A percentile compares a stretch with the other conserved stretches of the same genome.
Conservation (phyloP, 805 yeast species). For the Kodamaea nitidulidarum region DNA sequence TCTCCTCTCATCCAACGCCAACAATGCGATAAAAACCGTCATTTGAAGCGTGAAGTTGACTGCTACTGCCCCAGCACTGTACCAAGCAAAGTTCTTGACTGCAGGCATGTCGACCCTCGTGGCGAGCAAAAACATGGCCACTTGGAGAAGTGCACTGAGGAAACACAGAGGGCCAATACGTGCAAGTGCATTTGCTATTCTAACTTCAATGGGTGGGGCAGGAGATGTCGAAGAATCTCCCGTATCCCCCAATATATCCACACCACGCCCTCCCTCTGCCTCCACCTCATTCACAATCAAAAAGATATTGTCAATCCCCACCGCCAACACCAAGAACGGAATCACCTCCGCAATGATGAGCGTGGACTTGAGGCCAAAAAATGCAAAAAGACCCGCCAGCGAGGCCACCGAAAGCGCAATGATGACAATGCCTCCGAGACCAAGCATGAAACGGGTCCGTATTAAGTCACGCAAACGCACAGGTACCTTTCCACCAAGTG, state of each 20-base stretch:
- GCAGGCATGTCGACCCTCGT: conserved; percentile 92
- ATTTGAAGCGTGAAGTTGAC: conserved; percentile 74
- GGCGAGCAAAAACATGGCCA: conserved; percentile 76
- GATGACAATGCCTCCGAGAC: conserved; percentile 77
- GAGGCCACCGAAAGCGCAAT: conserved; percentile 78
- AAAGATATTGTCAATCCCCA: conserved; percentile 95
- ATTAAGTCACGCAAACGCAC: conserved; percentile 30
- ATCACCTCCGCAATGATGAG: conserved; percentile 94
- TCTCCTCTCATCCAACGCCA: conserved; percentile 63
- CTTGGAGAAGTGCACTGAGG: conserved; percentile 71
- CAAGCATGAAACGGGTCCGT: conserved; percentile 67
- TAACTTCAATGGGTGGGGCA: conserved; percentile 44
- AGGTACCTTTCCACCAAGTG: conserved; percentile 46
- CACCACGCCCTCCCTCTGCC: too few relatives aligned
- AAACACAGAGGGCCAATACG: conserved; percentile 85
- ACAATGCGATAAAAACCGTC: conserved; percentile 72
- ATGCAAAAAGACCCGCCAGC: conserved; percentile 77
- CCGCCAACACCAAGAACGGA: conserved; percentile 87
- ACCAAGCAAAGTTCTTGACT: conserved; percentile 86
- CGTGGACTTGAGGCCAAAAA: conserved; percentile 79
- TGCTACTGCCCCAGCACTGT: conserved; percentile 81
- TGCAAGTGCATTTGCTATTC: conserved; percentile 62
- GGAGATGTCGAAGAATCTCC: too few relatives aligned
- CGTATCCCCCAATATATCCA: too few relatives aligned
- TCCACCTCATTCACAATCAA: conserved; percentile 72